phyloP scores from a whole-genome alignment of 2,329 filamentous ascomycete species.

The Ophiostoma pallidulum region DNA sequence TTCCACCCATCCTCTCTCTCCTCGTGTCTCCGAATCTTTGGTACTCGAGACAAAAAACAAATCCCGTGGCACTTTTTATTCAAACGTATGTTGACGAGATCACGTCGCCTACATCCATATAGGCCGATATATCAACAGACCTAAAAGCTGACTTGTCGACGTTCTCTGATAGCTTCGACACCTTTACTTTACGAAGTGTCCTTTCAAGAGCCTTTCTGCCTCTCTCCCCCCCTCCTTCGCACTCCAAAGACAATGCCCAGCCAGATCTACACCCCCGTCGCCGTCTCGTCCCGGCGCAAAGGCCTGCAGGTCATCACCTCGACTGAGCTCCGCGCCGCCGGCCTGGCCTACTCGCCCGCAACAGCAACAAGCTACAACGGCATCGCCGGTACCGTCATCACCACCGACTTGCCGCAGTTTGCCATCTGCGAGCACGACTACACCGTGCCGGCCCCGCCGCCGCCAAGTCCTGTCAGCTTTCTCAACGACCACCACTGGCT shows the following conservation, averaged over 20 bases:
- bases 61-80: too few relatives aligned
- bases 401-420: conserved; percentile 38
- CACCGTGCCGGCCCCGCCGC: conserved; percentile 54
- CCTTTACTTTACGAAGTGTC: too few relatives aligned
- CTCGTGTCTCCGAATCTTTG: too few relatives aligned
- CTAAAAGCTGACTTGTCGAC: conserved; percentile 6
- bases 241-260: conserved; percentile 32
- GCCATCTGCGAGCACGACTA: conserved; percentile 50
- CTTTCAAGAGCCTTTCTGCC: neutral
- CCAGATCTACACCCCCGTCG: conserved; percentile 37
- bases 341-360: conserved; percentile 38
- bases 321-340: conserved; percentile 44
- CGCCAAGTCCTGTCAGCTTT: conserved; percentile 55
- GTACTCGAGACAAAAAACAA: too few relatives aligned
- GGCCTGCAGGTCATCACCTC: conserved; percentile 35
- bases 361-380: neutral
- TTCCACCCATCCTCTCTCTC: neutral
- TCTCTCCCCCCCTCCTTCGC: conserved; percentile 2
- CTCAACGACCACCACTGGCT: conserved; percentile 48
- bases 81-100: too few relatives aligned
- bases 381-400: conserved; percentile 28
- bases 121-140: too few relatives aligned
- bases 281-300: conserved; percentile 38
- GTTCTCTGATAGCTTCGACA: too few relatives aligned
- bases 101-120: too few relatives aligned